phyloP scores from a whole-genome alignment of 2,329 filamentous ascomycete species.

The Fusarium phyllophilum region DNA sequence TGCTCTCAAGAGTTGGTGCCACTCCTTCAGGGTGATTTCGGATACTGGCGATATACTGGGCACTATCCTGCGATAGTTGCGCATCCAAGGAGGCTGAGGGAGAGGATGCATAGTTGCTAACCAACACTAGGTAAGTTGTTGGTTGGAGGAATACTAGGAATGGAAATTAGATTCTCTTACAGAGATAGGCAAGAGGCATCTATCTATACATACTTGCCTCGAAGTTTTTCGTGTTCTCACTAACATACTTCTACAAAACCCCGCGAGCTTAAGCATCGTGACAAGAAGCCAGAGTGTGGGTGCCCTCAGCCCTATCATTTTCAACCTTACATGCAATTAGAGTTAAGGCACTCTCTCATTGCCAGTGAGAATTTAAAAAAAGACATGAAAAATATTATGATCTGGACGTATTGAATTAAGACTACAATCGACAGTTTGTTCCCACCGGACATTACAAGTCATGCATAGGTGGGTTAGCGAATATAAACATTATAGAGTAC shows the following conservation, averaged over 20 bases:
- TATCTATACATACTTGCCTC: not conserved
- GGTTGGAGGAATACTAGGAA: not conserved
- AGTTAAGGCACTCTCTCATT: not conserved
- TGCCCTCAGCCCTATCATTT: not conserved
- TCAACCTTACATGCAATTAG: not conserved
- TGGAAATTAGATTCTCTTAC: not conserved
- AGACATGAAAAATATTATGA: not conserved
- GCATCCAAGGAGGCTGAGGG: not conserved
- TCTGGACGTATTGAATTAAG: not conserved
- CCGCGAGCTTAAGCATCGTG: not conserved
- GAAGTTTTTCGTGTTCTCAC: not conserved
- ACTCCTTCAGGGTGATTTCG: not conserved
- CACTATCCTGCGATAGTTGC: not conserved
- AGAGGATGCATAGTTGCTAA: constrained; percentile 7
- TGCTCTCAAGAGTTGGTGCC: constrained; percentile 16
- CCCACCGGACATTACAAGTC: not conserved
- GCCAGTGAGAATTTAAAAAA: not conserved
- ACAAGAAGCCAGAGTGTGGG: not conserved
- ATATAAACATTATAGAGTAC: not conserved
- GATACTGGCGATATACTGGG: constrained; percentile 15
- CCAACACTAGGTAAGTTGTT: too few species aligned
- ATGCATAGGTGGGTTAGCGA: not conserved
- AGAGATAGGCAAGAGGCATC: not conserved
- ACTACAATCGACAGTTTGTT: not conserved
- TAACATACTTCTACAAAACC: not conserved